Conservation (phyloP, 2,329 filamentous ascomycete genomes). For the Sporothrix mexicana region DNA sequence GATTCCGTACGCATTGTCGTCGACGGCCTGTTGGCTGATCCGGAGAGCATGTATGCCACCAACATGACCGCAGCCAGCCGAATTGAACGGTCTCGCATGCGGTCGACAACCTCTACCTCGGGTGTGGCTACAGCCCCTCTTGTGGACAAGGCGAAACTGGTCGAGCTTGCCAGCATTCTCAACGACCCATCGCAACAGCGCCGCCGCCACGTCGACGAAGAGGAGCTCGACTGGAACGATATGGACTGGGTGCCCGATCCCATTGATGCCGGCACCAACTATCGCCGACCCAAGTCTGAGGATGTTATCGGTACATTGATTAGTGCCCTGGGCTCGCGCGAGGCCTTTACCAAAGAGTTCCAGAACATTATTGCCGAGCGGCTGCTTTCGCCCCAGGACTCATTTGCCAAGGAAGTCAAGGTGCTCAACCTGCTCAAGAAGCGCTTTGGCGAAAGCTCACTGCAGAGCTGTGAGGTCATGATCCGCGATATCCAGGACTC, state of each 20-base stretch:
- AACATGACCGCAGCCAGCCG: constrained; percentile 26
- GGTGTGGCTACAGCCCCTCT: not conserved
- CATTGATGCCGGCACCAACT: constrained; percentile 89
- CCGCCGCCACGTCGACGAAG: constrained; percentile 61
- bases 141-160: constrained; percentile 54
- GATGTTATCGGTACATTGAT: constrained; percentile 91
- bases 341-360: constrained; percentile 92
- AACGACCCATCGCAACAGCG: constrained; percentile 63
- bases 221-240: constrained; percentile 86
- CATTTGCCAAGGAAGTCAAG: constrained; percentile 79
- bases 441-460: constrained; percentile 80
- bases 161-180: constrained; percentile 71
- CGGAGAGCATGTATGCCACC: constrained; percentile 49
- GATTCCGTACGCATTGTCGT: constrained; percentile 81
- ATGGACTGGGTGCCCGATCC: constrained; percentile 94
- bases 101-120: not conserved
- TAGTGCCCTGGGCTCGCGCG: constrained; percentile 84
- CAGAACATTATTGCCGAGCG: constrained; percentile 87
- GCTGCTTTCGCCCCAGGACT: constrained; percentile 68
- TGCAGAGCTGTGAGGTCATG: constrained; percentile 98
- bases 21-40: constrained; percentile 70
- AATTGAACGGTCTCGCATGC: constrained; percentile 21
- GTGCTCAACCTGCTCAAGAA: constrained; percentile 87
- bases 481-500: constrained; percentile 90
- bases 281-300: constrained; percentile 84